Base-by-base conservation (phyloP, 2,329 filamentous ascomycete species). In the Calonectria honghensis region DNA sequence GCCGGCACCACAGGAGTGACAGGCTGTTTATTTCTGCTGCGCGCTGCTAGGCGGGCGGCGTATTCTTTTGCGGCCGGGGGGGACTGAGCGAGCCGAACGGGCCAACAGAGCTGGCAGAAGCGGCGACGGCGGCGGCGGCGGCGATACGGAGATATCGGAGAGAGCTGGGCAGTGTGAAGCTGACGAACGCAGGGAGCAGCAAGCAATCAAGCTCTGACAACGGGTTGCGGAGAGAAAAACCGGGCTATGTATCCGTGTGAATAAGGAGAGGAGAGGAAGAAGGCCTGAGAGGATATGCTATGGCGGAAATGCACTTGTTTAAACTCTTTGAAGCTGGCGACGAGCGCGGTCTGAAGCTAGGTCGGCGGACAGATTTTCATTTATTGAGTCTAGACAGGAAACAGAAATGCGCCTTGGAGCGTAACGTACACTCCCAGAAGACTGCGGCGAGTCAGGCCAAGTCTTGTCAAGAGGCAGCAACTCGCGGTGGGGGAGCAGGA, bases 121-220 rank as follows among this genome's bases (percentile, higher is more conserved):
- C 57, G 57, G 57, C 57, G 57, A 61, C 35, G 35, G 68, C 70
- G 74, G 68, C 52, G 59, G 54, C 68, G 64, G 32, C 67, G 73
- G 70, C 65, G 72, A 77, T 73, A 69, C 73, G 75, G 75, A 76
- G 68, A 45, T 75, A 74, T 75, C 73, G 75, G 73, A 37, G 63
- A 75, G 64, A 54, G 69, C 70, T 74, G 63, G 61, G 68, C 50
- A 61, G 57, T 31, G 41, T 39, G 41, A 64, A 65, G 41, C 48
- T 61, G 61, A 51, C 27, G 50, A 37, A 69, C 50, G 39, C 16
- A 48, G 61, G 61, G 52, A 54, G 57, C n/a, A 31, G 68, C 31
- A n/a, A 59, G 27, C 57, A 39, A 31, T 59, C 31, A 52, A 61
- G 51, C 68, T 68, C 51, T 50, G 35, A 32, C 18, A 45, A 31